phyloP scores from a whole-genome alignment of 2,329 filamentous ascomycete species.

The Zymoseptoria brevis region DNA sequence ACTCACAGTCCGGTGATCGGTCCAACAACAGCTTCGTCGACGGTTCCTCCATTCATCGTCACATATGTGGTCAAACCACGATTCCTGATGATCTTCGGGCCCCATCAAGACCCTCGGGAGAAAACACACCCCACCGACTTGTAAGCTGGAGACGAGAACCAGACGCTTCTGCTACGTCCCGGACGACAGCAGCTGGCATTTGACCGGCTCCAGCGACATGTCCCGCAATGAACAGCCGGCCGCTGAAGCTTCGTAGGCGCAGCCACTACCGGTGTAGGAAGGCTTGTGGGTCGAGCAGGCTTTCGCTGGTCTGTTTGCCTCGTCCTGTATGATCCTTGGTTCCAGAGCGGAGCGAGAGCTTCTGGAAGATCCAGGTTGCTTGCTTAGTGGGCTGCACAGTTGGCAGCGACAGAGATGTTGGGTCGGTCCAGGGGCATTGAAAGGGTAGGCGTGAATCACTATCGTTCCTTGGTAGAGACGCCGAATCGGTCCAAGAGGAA shows the following conservation, averaged over 20 bases:
- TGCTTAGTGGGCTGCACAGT: not conserved
- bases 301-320: no score
- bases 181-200: no score
- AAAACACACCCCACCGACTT: not conserved
- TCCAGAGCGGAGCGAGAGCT: not conserved
- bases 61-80: not conserved
- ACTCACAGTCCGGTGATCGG: no score
- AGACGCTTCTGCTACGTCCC: no score
- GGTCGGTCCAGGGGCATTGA: not conserved
- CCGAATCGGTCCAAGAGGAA: not conserved
- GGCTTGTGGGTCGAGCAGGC: no score
- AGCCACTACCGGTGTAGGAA: no score
- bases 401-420: not conserved
- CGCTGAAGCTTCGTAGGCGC: no score
- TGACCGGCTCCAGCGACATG: no score
- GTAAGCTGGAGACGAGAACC: not conserved
- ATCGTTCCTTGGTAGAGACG: no score
- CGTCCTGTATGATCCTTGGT: not conserved
- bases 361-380: not conserved
- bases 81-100: not conserved
- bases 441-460: not conserved
- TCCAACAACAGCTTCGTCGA: no score
- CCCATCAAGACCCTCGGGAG: not conserved
- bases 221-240: no score
- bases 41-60: not conserved